Conservation (phyloP, 306 rosid species). For the Canavalia ensiformis region DNA sequence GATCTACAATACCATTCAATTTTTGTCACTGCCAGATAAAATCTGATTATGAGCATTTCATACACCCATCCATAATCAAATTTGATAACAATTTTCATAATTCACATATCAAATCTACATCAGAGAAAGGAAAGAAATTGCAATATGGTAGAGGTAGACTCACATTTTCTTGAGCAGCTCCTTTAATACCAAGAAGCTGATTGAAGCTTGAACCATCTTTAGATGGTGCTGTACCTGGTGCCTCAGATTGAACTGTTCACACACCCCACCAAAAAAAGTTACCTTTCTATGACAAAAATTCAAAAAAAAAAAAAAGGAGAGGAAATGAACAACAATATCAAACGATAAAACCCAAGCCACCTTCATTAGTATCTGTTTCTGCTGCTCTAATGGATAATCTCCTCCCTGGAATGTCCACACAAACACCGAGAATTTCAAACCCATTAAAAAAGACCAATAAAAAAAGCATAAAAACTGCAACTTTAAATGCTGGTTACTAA, state of each 20-base stretch:
- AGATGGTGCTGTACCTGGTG: conserved; percentile 46
- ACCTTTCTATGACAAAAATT: background rate
- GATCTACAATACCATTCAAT: background rate
- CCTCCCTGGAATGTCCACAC: conserved; percentile 47
- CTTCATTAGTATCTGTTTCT: conserved; percentile 57
- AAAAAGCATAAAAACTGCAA: conserved; percentile 13
- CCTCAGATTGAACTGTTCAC: conserved; percentile 47
- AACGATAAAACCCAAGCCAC: conserved; percentile 41
- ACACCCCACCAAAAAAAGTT: conserved; percentile 7
- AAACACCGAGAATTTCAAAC: conserved; percentile 37
- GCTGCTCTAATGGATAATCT: conserved; percentile 53
- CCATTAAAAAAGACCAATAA: background rate
- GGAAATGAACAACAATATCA: conserved; percentile 30
- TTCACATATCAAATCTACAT: conserved; percentile 13
- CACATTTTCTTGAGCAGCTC: conserved; percentile 64
- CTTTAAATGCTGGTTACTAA: conserved; percentile 28
- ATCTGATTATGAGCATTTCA: background rate
- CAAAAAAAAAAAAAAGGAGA: background rate
- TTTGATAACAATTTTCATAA: conserved; percentile 10
- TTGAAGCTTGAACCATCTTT: conserved; percentile 60
- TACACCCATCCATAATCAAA: conserved; percentile 23
- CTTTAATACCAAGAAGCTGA: conserved; percentile 69
- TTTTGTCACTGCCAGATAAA: background rate
- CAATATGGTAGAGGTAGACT: conserved; percentile 32
- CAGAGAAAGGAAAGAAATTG: conserved; percentile 31